Conservation (phyloP, 192 early-diverging fungal species). For the Entomortierella lignicola region DNA sequence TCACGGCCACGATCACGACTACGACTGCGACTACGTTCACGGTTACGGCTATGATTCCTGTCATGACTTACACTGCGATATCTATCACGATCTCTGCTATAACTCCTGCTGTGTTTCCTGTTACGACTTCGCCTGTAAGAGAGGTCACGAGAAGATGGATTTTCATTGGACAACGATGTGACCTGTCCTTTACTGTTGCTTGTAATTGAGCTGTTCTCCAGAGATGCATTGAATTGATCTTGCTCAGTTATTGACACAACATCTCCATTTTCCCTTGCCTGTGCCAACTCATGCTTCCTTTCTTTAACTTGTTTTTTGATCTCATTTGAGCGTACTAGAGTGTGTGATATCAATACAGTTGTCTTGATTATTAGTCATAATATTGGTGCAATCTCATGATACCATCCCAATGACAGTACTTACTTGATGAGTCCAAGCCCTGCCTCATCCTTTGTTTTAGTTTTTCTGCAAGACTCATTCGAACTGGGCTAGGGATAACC, state of each 20-base stretch:
- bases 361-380: not conserved
- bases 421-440: slow-evolving; percentile 32
- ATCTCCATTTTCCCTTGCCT: not conserved
- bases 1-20: not conserved
- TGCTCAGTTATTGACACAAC: not conserved
- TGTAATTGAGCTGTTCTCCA: not conserved
- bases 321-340: slow-evolving; percentile 14
- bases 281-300: not conserved
- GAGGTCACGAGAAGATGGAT: no score
- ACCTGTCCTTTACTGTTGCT: not conserved
- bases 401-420: not conserved
- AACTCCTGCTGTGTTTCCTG: not conserved
- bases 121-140: slow-evolving; percentile 1
- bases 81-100: not conserved
- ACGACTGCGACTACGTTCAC: not conserved
- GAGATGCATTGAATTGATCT: not conserved
- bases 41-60: not conserved
- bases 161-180: no score
- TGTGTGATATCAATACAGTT: not conserved
- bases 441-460: slow-evolving; percentile 40
- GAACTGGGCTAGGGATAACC: not conserved
- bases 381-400: not conserved
- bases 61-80: not conserved
- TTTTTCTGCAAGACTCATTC: slow-evolving; percentile 35
- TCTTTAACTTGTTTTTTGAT: slow-evolving; percentile 17